Conservation (phyloP, 495 filamentous ascomycete genomes). For the Pseudevernia furfuracea region DNA sequence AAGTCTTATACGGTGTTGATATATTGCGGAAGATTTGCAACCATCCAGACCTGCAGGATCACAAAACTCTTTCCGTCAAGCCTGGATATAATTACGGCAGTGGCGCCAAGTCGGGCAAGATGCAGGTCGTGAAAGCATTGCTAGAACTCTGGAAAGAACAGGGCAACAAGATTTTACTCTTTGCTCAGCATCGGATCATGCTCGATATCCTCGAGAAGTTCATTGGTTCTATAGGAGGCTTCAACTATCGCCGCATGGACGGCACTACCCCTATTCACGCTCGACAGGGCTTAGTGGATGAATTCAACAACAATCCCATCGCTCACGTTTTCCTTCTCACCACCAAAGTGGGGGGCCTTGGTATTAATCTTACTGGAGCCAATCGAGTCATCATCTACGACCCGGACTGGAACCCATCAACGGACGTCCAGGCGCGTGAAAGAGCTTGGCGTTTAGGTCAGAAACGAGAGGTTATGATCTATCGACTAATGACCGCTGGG, state of each 20-base stretch:
- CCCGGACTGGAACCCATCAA: slow-evolving; percentile 96
- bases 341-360: slow-evolving; percentile 89
- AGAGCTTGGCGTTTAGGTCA: slow-evolving; percentile 93
- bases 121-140: slow-evolving; percentile 82
- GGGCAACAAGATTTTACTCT: slow-evolving; percentile 86
- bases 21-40: slow-evolving; percentile 95
- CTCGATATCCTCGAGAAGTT: slow-evolving; percentile 85
- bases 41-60: slow-evolving; percentile 79
- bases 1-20: slow-evolving; percentile 81
- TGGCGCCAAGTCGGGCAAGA: slow-evolving; percentile 74
- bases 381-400: slow-evolving; percentile 96
- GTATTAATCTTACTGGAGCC: slow-evolving; percentile 88
- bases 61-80: slow-evolving; percentile 50
- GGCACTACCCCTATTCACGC: slow-evolving; percentile 76
- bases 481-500: slow-evolving; percentile 90
- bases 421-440: slow-evolving; percentile 89
- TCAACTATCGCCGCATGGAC: slow-evolving; percentile 86
- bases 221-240: slow-evolving; percentile 53
- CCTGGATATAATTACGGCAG: slow-evolving; percentile 64
- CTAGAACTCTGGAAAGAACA: slow-evolving; percentile 77
- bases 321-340: slow-evolving; percentile 87
- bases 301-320: slow-evolving; percentile 75
- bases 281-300: slow-evolving; percentile 76
- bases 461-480: slow-evolving; percentile 87
- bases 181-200: slow-evolving; percentile 87